Evolutionary conservation across 805 yeast genomes (phyloP), one percentile per base, ranked within the genome.

Genomic region (Candida maris): DNA sequence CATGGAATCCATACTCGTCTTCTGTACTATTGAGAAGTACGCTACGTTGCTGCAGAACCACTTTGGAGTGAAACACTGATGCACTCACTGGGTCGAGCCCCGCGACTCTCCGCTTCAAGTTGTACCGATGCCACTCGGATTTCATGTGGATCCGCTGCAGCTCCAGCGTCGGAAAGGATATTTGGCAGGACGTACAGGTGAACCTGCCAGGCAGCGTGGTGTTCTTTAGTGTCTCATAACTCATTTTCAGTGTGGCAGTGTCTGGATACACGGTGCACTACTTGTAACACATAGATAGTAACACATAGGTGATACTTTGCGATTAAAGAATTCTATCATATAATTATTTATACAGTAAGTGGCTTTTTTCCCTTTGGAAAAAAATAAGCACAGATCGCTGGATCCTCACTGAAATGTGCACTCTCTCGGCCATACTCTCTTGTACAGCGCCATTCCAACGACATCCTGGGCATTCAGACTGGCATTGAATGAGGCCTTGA

Each of bases 71-170:
- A 38, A 60, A 60, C 3, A 46, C 32, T 7, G 51, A 49, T 7
- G 59, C 55, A 26, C 42, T 38, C 20, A 88, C 77, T 2, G 95
- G 80, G 5, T 83, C 77, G 37, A 88, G 62, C n/a, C 74, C 72
- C 1, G 96, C 96, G 16, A 93, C 96, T 48, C 96, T 73, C 63
- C 98, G 79, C 58, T 93, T 93, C 54, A 93, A 70, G 52, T 93
- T 93, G 61, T 93, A 93, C 45, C 98, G 74, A 56, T 93, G 98
- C 98, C 97, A 93, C 37, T 93, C 98, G 3, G 96, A 81, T 59
- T 85, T 87, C 98, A 93, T 93, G 57, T 93, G 98, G 42, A 73
- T 73, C 45, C 97, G 73, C 65, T 93, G 98, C 38, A 81, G 70
- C 46, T 83, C 94, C 9, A 95, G 82, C 26, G 80, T 71, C 22